Base-by-base conservation (phyloP, 306 rosid species). In the Rubus parviflorus region DNA sequence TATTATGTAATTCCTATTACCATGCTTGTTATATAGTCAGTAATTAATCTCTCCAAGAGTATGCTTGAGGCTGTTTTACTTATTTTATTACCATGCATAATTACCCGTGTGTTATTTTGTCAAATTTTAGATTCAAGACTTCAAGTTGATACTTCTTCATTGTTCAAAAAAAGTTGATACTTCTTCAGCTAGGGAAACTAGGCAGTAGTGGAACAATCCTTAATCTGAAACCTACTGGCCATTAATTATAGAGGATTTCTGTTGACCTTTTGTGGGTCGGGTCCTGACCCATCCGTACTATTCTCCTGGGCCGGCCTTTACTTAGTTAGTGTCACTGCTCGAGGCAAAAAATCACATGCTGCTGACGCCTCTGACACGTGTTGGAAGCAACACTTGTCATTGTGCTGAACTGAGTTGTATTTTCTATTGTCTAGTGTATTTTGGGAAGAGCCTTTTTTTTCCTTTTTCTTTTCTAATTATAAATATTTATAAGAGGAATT, bases 291-390 rank as follows among this genome's bases (percentile, higher is more conserved):
- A 37, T 58, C 70, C 47, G 58, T 45, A 74, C 78, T 37, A 19
- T 1, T 16, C 25, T 30, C 5, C 45, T 57, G 77, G 68, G 68
- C 12, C 43, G 15, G 70, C 4, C 8, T 65, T n/a, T 2, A 42
- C 52, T n/a, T n/a, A n/a, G n/a, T 67, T n/a, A 17, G 30, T 61
- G 48, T 9, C 69, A 43, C 20, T 51, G 64, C 35, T 66, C 40
- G 14, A 4, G 20, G 64, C 35, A 73, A 25, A 65, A 40, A 23
- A 35, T 76, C 67, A 53, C 67, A 67, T 76, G 79, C 11, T 53
- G 46, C 73, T 49, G 65, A 37, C 72, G 4, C 64, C 22, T 49
- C 54, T 38, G 25, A 65, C 79, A 76, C 65, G 79, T 76, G 54
- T 9, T 8, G 5, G 7, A 5, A 38, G 30, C n/a, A 45, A 30